phyloP scores from a whole-genome alignment of 2,329 filamentous ascomycete species.

The Cytospora schulzeri region DNA sequence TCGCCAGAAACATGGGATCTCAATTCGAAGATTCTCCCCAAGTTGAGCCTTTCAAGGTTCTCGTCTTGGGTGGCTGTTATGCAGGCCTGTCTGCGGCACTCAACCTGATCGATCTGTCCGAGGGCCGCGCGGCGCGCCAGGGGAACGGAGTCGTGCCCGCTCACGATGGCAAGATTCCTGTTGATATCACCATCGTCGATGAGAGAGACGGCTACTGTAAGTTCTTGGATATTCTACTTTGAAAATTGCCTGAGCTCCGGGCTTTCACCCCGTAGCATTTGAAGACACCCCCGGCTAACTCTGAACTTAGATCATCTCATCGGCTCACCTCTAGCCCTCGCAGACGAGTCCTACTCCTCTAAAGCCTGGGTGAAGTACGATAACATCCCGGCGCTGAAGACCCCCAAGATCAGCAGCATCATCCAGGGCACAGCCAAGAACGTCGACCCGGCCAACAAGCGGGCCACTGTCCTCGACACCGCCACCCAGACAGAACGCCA shows the following conservation, averaged over 20 bases:
- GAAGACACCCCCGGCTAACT: neutral
- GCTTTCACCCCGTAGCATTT: neutral
- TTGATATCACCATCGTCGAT: slow-evolving; percentile 75
- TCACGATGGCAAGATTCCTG: slow-evolving; percentile 44
- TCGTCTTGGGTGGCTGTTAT: slow-evolving; percentile 73
- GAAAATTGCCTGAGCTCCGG: too few species aligned
- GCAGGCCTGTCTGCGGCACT: slow-evolving; percentile 68
- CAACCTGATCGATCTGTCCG: slow-evolving; percentile 67
- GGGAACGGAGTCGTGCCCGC: slow-evolving; percentile 32
- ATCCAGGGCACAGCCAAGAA: slow-evolving; percentile 65
- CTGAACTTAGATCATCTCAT: slow-evolving; percentile 67
- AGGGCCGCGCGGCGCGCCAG: slow-evolving; percentile 56
- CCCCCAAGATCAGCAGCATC: slow-evolving; percentile 59
- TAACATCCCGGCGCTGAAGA: slow-evolving; percentile 67
- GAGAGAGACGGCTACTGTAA: slow-evolving; percentile 83
- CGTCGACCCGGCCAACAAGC: slow-evolving; percentile 62
- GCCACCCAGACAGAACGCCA: slow-evolving; percentile 46
- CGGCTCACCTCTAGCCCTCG: slow-evolving; percentile 72
- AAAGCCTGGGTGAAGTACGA: slow-evolving; percentile 72
- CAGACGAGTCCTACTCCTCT: slow-evolving; percentile 62
- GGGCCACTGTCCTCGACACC: slow-evolving; percentile 56
- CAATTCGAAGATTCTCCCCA: slow-evolving; percentile 14
- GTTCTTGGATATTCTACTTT: too few species aligned
- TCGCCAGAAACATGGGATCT: slow-evolving; percentile 17
- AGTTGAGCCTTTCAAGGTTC: slow-evolving; percentile 51